phyloP scores from a whole-genome alignment of 768 basidiomycete species.

The Russula earlei region DNA sequence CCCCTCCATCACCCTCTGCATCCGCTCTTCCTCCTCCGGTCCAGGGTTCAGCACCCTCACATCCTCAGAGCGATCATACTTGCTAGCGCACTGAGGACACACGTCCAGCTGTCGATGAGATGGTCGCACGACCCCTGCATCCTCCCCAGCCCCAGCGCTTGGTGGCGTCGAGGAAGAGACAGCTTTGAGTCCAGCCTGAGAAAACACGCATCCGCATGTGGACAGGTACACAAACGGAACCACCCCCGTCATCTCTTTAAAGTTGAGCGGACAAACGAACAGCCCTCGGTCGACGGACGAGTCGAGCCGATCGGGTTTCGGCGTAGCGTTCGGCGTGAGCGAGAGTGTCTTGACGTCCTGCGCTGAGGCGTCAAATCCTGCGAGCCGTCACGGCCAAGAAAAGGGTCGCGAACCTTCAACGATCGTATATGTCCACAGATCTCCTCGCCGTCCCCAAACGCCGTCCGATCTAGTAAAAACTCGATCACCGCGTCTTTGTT shows the following conservation, averaged over 20 bases:
- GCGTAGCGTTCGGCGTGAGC: conserved; percentile 63
- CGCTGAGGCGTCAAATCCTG: neutral
- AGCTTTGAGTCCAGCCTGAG: conserved; percentile 71
- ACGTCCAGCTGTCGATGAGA: conserved; percentile 43
- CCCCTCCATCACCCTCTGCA: conserved; percentile 47
- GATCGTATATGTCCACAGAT: conserved; percentile 91
- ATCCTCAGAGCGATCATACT: conserved; percentile 50
- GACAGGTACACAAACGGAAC: conserved; percentile 83
- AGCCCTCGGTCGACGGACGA: conserved; percentile 43
- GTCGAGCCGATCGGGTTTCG: conserved; percentile 31
- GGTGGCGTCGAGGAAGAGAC: conserved; percentile 36
- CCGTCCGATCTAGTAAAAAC: conserved; percentile 71
- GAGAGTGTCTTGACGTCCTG: conserved; percentile 83
- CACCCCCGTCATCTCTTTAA: conserved; percentile 90
- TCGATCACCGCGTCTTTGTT: conserved; percentile 94
- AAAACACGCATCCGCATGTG: conserved; percentile 86
- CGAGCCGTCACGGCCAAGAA: neutral
- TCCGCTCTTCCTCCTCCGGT: conserved; percentile 50
- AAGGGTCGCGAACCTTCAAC: conserved; percentile 56
- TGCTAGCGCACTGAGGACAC: conserved; percentile 70
- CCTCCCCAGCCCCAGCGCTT: conserved; percentile 26
- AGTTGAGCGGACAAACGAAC: conserved; percentile 85
- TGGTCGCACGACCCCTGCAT: neutral
- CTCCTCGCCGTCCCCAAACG: conserved; percentile 84
- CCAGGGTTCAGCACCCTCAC: conserved; percentile 61